A percentile compares a stretch with the other conserved stretches of the same genome.
phyloP scores from a whole-genome alignment of 2,329 filamentous ascomycete species.

The Clonostachys solani region DNA sequence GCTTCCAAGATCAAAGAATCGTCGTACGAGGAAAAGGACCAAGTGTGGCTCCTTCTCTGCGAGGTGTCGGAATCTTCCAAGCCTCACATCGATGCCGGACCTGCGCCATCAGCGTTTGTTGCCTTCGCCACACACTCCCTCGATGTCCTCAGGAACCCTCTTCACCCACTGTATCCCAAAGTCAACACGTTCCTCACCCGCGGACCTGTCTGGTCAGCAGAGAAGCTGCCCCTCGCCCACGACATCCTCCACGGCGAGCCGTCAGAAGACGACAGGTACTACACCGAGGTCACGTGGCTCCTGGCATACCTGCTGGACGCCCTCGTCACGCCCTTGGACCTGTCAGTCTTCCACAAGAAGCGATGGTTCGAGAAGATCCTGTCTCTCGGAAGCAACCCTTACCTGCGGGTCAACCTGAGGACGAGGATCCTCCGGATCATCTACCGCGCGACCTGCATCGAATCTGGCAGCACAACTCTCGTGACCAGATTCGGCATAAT shows the following conservation, averaged over 20 bases:
- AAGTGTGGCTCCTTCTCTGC: slow-evolving; percentile 74
- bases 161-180: slow-evolving; percentile 81
- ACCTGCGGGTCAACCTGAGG: slow-evolving; percentile 53
- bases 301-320: slow-evolving; percentile 66
- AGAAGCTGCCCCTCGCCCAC: slow-evolving; percentile 68
- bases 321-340: slow-evolving; percentile 53
- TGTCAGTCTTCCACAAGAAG: slow-evolving; percentile 56
- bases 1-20: slow-evolving; percentile 61
- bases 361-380: slow-evolving; percentile 73
- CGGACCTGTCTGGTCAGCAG: slow-evolving; percentile 69
- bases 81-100: slow-evolving; percentile 43
- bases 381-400: slow-evolving; percentile 63
- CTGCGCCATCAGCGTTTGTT: slow-evolving; percentile 70
- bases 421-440: slow-evolving; percentile 59
- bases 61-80: slow-evolving; percentile 75
- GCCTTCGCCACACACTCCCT: slow-evolving; percentile 71
- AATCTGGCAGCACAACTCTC: slow-evolving; percentile 74
- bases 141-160: slow-evolving; percentile 67
- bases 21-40: slow-evolving; percentile 69
- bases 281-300: slow-evolving; percentile 71
- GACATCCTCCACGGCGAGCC: slow-evolving; percentile 61
- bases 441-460: slow-evolving; percentile 62
- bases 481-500: slow-evolving; percentile 72
- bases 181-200: slow-evolving; percentile 80
- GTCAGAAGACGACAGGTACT: slow-evolving; percentile 67